Evolutionary conservation across 1,284 basidiomycete genomes (phyloP).

Genomic region (Sporisorium graminicola): DNA sequence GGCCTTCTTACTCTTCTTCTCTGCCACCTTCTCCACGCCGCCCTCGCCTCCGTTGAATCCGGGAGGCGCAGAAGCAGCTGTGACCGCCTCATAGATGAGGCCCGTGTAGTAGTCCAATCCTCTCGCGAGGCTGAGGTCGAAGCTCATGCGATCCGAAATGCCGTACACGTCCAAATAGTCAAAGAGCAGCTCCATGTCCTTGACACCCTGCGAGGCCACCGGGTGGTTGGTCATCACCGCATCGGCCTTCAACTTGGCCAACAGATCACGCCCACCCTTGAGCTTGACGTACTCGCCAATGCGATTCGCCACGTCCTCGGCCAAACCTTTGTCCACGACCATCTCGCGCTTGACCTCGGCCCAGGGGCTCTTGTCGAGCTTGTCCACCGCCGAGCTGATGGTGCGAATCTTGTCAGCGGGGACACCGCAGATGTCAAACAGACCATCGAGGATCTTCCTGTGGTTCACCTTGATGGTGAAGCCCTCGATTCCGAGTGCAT

Average conservation of each 20-base stretch:
- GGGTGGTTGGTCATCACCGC: constrained; percentile 78
- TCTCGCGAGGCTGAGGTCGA: constrained; percentile 94
- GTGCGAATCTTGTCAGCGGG: constrained; percentile 88
- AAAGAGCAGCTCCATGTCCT: constrained; percentile 92
- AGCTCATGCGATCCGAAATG: constrained; percentile 82
- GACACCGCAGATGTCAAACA: constrained; percentile 97
- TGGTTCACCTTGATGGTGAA: constrained; percentile 96
- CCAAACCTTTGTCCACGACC: constrained; percentile 93
- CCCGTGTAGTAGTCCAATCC: constrained; percentile 99
- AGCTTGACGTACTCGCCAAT: constrained; percentile 97
- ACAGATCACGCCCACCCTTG: constrained; percentile 81
- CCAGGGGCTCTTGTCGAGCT: constrained; percentile 96
- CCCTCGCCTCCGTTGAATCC: constrained; percentile 73
- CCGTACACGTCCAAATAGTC: constrained; percentile 85
- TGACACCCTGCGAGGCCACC: constrained; percentile 82
- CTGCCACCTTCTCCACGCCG: constrained; percentile 45
- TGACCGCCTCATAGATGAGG: constrained; percentile 96
- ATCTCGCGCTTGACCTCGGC: constrained; percentile 93
- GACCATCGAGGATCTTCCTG: constrained; percentile 95
- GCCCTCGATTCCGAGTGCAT: constrained; percentile 83
- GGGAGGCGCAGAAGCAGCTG: constrained; percentile 91
- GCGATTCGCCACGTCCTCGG: constrained; percentile 85
- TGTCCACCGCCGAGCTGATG: constrained; percentile 98
- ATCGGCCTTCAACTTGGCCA: constrained; percentile 82
- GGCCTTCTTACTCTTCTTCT: constrained; percentile 72